These are phyloP conservation scores for Diddensiella santjacobensis DNA, from an alignment of 805 yeast species.

Conservation along the genomic window DNA sequence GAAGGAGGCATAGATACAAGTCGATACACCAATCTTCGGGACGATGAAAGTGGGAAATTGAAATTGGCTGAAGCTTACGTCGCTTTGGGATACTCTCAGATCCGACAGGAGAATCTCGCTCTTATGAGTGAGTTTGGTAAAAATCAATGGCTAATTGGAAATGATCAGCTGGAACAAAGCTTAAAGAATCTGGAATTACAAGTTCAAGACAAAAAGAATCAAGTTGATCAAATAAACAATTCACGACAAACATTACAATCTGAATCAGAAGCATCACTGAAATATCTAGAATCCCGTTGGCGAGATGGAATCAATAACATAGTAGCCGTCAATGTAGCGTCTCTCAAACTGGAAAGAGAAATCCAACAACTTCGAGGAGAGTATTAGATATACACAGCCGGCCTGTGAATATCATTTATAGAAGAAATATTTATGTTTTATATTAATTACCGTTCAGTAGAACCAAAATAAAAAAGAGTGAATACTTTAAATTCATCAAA, in stretches of 20 bases:
- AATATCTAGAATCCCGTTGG: constrained; percentile 26
- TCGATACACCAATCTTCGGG: constrained; percentile 24
- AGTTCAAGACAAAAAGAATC: constrained; percentile 15
- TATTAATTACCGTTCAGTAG: too few species aligned
- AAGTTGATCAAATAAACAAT: constrained; percentile 18
- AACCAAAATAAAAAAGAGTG: too few species aligned
- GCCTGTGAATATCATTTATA: too few species aligned
- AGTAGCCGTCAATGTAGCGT: constrained; percentile 23
- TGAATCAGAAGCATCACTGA: constrained; percentile 19
- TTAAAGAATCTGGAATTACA: constrained; percentile 22
- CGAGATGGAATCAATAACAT: constrained; percentile 16
- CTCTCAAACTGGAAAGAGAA: constrained; percentile 14
- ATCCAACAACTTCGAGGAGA: constrained; percentile 12
- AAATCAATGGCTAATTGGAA: constrained; percentile 32
- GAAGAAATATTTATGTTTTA: too few species aligned
- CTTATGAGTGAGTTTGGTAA: constrained; percentile 27
- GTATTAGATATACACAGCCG: too few species aligned
- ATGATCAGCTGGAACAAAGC: constrained; percentile 28
- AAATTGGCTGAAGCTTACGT: constrained; percentile 22
- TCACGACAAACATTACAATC: constrained; percentile 20
- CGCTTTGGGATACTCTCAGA: constrained; percentile 27
- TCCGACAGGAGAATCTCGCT: constrained; percentile 28
- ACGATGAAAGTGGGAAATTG: constrained; percentile 19
- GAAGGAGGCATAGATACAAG: constrained; percentile 25
- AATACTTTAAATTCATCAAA: too few species aligned